phyloP scores from a whole-genome alignment of 495 filamentous ascomycete genomes.

The Podospora bellae-mahoneyi region DNA sequence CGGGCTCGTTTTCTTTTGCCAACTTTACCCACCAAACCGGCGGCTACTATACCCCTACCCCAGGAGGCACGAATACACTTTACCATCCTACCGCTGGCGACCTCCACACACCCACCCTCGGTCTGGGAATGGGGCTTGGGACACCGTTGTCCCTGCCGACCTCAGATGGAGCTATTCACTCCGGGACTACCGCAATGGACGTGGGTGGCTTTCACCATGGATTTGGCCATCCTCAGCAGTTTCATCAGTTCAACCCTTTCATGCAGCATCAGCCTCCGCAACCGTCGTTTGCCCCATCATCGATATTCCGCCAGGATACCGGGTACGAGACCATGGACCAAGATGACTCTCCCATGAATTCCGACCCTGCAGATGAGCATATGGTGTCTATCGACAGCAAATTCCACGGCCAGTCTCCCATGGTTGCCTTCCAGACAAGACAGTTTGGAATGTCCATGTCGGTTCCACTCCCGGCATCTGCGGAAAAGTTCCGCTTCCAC shows the following conservation, averaged over 20 bases:
- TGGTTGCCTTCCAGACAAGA: slow-evolving; percentile 41
- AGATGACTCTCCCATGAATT: slow-evolving; percentile 60
- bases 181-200: slow-evolving; percentile 56
- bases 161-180: slow-evolving; percentile 55
- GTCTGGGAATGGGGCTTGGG: slow-evolving; percentile 60
- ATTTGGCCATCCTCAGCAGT: slow-evolving; percentile 58
- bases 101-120: slow-evolving; percentile 77
- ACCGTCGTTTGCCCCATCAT: slow-evolving; percentile 70
- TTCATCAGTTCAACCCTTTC: slow-evolving; percentile 68
- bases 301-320: slow-evolving; percentile 72
- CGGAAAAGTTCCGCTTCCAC: slow-evolving; percentile 80
- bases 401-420: slow-evolving; percentile 49
- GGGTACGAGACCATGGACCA: slow-evolving; percentile 75
- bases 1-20: slow-evolving; percentile 75
- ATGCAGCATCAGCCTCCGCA: slow-evolving; percentile 54
- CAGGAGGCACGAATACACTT: slow-evolving; percentile 74
- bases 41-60: slow-evolving; percentile 86
- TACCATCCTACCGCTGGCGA: slow-evolving; percentile 86
- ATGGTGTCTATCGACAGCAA: slow-evolving; percentile 49
- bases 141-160: slow-evolving; percentile 81
- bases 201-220: slow-evolving; percentile 51
- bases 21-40: slow-evolving; percentile 73
- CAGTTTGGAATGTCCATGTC: slow-evolving; percentile 44
- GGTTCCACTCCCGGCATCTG: slow-evolving; percentile 41
- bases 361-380: slow-evolving; percentile 43